phyloP scores from a whole-genome alignment of 768 basidiomycete species.

The Rhizopogon vinicolor region DNA sequence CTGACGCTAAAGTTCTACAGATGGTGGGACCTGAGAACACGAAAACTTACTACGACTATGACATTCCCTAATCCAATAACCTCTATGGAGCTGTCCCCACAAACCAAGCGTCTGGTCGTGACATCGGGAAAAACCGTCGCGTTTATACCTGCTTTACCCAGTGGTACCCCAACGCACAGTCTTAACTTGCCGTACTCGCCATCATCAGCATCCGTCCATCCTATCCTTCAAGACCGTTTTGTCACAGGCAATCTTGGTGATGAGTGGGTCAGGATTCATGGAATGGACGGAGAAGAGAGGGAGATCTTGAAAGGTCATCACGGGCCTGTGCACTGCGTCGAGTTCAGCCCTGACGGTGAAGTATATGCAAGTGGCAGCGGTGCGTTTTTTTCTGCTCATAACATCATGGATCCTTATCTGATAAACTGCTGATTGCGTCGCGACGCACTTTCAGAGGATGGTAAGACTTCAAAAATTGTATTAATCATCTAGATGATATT shows the following conservation, averaged over 20 bases:
- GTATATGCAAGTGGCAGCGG: slow-evolving; percentile 97
- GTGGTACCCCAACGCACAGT: slow-evolving; percentile 62
- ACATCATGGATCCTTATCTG: slow-evolving; percentile 6
- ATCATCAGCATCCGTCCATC: slow-evolving; percentile 94
- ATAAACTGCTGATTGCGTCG: neutral
- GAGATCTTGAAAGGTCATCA: slow-evolving; percentile 96
- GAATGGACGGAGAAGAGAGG: slow-evolving; percentile 82
- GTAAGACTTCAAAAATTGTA: slow-evolving; percentile 27
- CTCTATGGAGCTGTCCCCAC: slow-evolving; percentile 88
- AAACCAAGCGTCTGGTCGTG: slow-evolving; percentile 79
- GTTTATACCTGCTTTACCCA: slow-evolving; percentile 77
- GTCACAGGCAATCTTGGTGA: slow-evolving; percentile 87
- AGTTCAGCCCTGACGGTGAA: slow-evolving; percentile 95
- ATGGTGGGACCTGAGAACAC: slow-evolving; percentile 95
- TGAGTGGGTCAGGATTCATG: slow-evolving; percentile 96
- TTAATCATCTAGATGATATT: neutral
- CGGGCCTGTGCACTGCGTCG: slow-evolving; percentile 92
- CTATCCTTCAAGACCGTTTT: slow-evolving; percentile 82
- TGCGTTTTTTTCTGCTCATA: slow-evolving; percentile 35
- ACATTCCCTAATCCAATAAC: slow-evolving; percentile 78
- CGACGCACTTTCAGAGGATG: slow-evolving; percentile 55
- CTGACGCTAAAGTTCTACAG: slow-evolving; percentile 35
- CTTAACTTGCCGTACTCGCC: slow-evolving; percentile 81
- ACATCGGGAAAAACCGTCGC: slow-evolving; percentile 91
- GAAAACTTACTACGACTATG: slow-evolving; percentile 63